Evolutionary conservation across 306 rosid species (phyloP).

Genomic region (Cucurbita argyrosperma): DNA sequence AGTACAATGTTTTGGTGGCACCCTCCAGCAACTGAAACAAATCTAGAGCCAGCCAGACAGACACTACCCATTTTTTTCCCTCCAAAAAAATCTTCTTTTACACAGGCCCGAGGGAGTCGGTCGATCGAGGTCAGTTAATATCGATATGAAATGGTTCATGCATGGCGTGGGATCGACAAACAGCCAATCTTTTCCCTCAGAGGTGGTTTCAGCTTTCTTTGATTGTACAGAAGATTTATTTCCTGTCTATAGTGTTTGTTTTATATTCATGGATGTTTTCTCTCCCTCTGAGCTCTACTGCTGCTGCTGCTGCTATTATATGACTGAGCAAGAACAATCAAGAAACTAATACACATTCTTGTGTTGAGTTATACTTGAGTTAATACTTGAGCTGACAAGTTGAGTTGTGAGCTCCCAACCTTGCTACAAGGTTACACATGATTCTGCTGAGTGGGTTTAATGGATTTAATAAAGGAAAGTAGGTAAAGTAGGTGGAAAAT

Average conservation of each 20-base stretch:
- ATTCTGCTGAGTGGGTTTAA: background rate
- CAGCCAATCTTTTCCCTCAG: background rate
- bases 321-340: background rate
- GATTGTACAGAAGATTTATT: background rate
- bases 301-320: background rate
- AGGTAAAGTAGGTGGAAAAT: background rate
- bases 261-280: background rate
- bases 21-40: slow-evolving; percentile 33
- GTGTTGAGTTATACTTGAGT: background rate
- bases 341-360: background rate
- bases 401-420: too few species aligned
- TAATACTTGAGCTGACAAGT: too few species aligned
- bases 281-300: background rate
- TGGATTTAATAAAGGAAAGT: background rate
- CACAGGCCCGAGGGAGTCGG: slow-evolving; percentile 10
- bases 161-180: background rate
- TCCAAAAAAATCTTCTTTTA: background rate
- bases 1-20: slow-evolving; percentile 45
- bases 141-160: slow-evolving; percentile 5
- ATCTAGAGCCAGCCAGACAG: background rate
- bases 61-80: background rate
- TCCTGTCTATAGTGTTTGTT: background rate
- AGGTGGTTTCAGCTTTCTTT: slow-evolving; percentile 9
- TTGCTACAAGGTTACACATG: too few species aligned
- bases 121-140: slow-evolving; percentile 2